Conservation (phyloP, 805 yeast species). For the Vanderwaltozyma verrucispora region DNA sequence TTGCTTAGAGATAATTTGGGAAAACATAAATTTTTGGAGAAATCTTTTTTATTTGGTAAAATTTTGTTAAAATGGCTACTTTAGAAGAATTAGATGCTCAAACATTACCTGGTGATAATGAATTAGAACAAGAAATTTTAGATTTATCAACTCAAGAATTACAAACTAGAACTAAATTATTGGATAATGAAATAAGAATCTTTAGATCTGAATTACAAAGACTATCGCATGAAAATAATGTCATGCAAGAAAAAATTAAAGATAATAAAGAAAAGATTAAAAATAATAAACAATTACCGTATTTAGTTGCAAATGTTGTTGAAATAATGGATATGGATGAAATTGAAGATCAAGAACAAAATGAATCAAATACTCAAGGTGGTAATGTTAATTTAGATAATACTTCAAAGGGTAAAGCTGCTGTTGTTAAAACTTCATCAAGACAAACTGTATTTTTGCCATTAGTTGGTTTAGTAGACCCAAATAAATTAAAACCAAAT, state of each 20-base stretch:
- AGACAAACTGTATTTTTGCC: slow-evolving; percentile 97
- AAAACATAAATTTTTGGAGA: no score
- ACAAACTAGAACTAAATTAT: slow-evolving; percentile 70
- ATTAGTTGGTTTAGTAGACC: slow-evolving; percentile 89
- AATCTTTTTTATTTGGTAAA: no score
- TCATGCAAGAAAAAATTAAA: slow-evolving; percentile 87
- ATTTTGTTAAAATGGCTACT: slow-evolving; percentile 65
- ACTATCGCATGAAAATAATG: slow-evolving; percentile 81
- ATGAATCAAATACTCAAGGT: slow-evolving; percentile 59
- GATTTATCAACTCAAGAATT: slow-evolving; percentile 72
- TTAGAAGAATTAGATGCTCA: slow-evolving; percentile 67
- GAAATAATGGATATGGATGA: slow-evolving; percentile 84
- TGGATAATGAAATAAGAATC: slow-evolving; percentile 92
- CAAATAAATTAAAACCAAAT: slow-evolving; percentile 87
- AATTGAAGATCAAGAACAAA: slow-evolving; percentile 60
- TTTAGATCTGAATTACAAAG: slow-evolving; percentile 89
- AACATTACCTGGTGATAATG: slow-evolving; percentile 38
- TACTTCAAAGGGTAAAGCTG: slow-evolving; percentile 88
- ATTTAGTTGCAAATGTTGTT: slow-evolving; percentile 91
- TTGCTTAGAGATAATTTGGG: no score
- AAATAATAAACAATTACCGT: slow-evolving; percentile 91
- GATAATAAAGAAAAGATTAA: slow-evolving; percentile 94
- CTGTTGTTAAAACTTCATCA: slow-evolving; percentile 94
- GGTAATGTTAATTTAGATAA: slow-evolving; percentile 93
- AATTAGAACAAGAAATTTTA: slow-evolving; percentile 74